Percentiles rank a stretch among this genome's conserved stretches.
Evolutionary conservation across 202 grass and related monocot genomes (phyloP).

Genomic region (Zoysia matrella): DNA sequence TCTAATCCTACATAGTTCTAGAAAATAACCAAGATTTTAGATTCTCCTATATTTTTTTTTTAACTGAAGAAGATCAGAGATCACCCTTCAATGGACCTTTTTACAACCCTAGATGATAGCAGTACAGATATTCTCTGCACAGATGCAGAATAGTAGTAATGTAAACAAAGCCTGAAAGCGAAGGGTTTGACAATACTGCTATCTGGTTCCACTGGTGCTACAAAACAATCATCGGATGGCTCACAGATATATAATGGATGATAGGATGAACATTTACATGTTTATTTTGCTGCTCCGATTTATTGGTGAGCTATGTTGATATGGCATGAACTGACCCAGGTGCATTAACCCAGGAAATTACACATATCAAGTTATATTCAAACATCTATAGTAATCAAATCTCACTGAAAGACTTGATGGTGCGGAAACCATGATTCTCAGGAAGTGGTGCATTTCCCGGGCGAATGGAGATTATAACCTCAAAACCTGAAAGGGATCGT

Average conservation of each 20-base stretch:
- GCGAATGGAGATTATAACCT: conserved; percentile 75
- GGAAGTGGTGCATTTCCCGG: conserved; percentile 73
- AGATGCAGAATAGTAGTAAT: neutral
- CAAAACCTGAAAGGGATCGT: conserved; percentile 54
- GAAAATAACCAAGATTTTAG: too few relatives aligned
- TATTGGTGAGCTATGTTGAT: conserved; percentile 1
- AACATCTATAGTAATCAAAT: conserved; percentile 47
- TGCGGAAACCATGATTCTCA: conserved; percentile 72
- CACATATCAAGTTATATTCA: neutral
- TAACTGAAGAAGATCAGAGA: too few relatives aligned
- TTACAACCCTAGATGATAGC: too few relatives aligned
- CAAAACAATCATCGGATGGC: conserved; percentile 9
- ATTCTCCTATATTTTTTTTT: too few relatives aligned
- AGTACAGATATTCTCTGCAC: neutral
- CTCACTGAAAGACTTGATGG: conserved; percentile 70
- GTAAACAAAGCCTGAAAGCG: neutral
- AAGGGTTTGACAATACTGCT: neutral
- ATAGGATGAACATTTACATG: neutral
- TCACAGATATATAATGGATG: neutral
- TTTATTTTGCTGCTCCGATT: conserved; percentile 31
- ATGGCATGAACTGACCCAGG: conserved; percentile 2
- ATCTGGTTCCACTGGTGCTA: neutral
- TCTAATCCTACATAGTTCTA: too few relatives aligned
- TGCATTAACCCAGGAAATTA: neutral
- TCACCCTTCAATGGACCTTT: too few relatives aligned